Base-by-base conservation (phyloP, 2,329 filamentous ascomycete genomes). In the Colletotrichum sansevieriae region DNA sequence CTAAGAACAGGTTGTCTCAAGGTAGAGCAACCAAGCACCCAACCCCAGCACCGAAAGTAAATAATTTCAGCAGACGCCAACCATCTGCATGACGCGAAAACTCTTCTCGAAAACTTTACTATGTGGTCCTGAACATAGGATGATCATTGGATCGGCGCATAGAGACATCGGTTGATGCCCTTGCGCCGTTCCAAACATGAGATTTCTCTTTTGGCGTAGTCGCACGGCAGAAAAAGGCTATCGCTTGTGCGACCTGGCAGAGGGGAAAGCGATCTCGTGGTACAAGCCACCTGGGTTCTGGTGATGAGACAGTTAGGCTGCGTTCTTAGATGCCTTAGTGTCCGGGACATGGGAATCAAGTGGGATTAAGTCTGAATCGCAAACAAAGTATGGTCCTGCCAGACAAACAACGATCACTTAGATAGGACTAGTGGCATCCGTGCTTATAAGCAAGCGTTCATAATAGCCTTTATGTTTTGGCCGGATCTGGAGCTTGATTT, bases 1-100 rank as follows among this genome's bases (percentile, higher is more conserved):
- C 4, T 5, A 13, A 6, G 49, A n/a, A 12, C 25, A 54, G 35
- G 25, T n/a, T 54, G 20, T 33, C 29, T 54, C 49, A n/a, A 54
- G 18, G 49, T 18, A 33, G 25, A n/a, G 25, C 49, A 54, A 15
- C 49, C 35, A 56, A 13, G n/a, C 20, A 20, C 33, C 52, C 52
- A 15, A 33, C 29, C 29, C 29, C 20, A 33, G 35, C 35, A 18
- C 12, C 4, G 29, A 29, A 29, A 29, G 29, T 29, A 29, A 29
- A 29, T 7, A 9, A 7, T 29, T 8, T 29, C 7, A 29, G 29
- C 29, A 29, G 29, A 29, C 2, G 29, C 29, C 29, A 7, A 29
- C 29, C 29, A 61, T 54, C 47, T 41, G 65, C 62, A 51, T 68
- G 47, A 57, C 59, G 22, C 47, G 47, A 46, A 44, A 44, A 12